Percentiles rank a stretch among this genome's conserved stretches.
Evolutionary conservation across 2,329 filamentous ascomycete genomes (phyloP).

Genomic region (Beauveria scarabaeidicola): DNA sequence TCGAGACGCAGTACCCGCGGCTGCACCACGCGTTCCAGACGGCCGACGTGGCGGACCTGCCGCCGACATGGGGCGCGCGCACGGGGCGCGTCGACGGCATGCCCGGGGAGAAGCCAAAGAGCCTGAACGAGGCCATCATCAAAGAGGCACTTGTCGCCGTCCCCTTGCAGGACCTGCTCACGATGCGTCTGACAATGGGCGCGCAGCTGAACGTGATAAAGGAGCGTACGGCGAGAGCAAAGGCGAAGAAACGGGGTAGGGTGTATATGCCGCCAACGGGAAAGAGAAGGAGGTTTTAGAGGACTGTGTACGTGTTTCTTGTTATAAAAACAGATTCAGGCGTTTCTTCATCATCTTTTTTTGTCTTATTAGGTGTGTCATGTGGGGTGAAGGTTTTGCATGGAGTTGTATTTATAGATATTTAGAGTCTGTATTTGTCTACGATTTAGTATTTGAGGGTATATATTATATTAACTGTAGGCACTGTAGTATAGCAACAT

Average conservation of each 20-base stretch:
- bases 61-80: conserved; percentile 16
- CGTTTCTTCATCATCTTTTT: background rate
- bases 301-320: background rate
- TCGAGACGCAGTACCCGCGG: conserved; percentile 32
- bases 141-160: conserved; percentile 20
- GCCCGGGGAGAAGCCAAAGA: background rate
- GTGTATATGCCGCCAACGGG: conserved; percentile 3
- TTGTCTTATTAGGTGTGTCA: background rate
- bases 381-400: background rate
- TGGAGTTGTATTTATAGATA: background rate
- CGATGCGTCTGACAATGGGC: conserved; percentile 17
- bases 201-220: conserved; percentile 13
- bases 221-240: background rate
- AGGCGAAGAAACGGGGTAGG: background rate
- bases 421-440: background rate
- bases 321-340: background rate
- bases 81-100: background rate
- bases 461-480: background rate
- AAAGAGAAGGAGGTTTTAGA: conserved; percentile 1
- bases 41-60: conserved; percentile 22
- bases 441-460: too few relatives aligned
- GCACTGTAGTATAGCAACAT: background rate
- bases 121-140: conserved; percentile 22
- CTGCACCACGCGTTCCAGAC: conserved; percentile 33
- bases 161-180: conserved; percentile 20